Evolutionary conservation across 352 stramenopile genomes (phyloP), one percentile per base, ranked within the genome.

Genomic region (Phytophthora citrophthora): DNA sequence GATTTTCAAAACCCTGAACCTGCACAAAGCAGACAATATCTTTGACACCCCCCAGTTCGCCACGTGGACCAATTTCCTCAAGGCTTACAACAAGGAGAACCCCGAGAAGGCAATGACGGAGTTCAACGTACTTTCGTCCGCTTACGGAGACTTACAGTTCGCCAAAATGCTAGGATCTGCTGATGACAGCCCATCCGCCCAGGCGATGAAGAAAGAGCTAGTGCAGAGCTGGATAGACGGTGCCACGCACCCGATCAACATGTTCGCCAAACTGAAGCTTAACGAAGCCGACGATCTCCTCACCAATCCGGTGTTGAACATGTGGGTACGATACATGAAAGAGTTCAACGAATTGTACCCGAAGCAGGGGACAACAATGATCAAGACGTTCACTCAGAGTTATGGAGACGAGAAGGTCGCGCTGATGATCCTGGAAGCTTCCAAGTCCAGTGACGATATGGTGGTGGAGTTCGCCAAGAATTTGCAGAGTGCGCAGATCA

Each of bases 401-500:
- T 68, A 63, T 13, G 45, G 38, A 1, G 61, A 68, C 16, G 54
- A 56, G 9, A 55, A 59, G 8, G 5, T 70, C 8, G 36, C 54
- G 5, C 15, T 15, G 6, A 63, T 68, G 52, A 10, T 68, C 3
- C 27, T 53, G 20, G 45, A 39, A 3, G 50, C 34, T 5, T 48
- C 24, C 18, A 52, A 51, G 9, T 34, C 46, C 1, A 16, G 34
- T 2, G 15, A 32, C 2, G 3, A 18, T 1, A 11, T 32, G 4
- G 56, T 27, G 3, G 27, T 48, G 11, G 13, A 68, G 3, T 5
- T 68, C 16, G 52, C 60, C 7, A 58, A 20, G 1, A 63, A 56
- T 2, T 20, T 68, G 9, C 52, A 68, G 34, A 18, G 18, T 12
- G 47, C 57, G 11, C 60, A 53, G 9, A 61, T 68, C 27, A 46